A percentile compares a stretch with the other conserved stretches of the same genome.
These are phyloP conservation scores for Polygonum aviculare DNA, from an alignment of 148 eudicot species.

Conservation along the genomic window DNA sequence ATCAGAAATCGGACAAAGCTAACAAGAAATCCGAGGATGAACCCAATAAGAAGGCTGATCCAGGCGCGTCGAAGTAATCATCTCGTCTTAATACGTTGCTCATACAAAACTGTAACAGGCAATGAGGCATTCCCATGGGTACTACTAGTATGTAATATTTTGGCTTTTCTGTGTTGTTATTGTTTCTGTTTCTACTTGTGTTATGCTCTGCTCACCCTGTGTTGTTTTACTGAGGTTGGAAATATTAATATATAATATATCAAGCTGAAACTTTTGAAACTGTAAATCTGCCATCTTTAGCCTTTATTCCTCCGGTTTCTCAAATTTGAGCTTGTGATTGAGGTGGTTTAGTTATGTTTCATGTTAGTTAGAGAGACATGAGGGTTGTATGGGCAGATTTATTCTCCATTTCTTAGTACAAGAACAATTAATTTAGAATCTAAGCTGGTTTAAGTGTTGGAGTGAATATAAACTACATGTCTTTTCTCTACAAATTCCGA, in stretches of 20 bases:
- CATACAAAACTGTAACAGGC: neutral
- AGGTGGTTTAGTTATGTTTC: too few species aligned
- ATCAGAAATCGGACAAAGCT: neutral
- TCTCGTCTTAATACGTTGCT: neutral
- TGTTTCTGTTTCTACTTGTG: neutral
- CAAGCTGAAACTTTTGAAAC: neutral
- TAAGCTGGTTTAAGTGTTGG: too few species aligned
- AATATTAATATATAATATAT: neutral
- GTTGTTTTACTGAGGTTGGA: neutral
- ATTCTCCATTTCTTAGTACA: too few species aligned
- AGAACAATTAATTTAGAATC: too few species aligned
- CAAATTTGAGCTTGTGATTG: neutral
- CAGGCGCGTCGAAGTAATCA: neutral
- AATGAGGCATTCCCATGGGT: neutral
- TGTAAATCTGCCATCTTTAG: neutral
- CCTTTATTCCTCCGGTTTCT: neutral
- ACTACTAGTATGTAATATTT: neutral
- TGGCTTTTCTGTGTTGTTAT: neutral
- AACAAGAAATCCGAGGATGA: neutral
- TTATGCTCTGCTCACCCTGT: neutral
- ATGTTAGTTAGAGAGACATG: neutral
- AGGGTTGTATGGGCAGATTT: neutral
- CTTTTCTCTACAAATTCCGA: too few species aligned
- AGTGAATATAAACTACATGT: too few species aligned
- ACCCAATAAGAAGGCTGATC: neutral